phyloP scores from a whole-genome alignment of 345 rosid species.

The Eucalyptus albens region DNA sequence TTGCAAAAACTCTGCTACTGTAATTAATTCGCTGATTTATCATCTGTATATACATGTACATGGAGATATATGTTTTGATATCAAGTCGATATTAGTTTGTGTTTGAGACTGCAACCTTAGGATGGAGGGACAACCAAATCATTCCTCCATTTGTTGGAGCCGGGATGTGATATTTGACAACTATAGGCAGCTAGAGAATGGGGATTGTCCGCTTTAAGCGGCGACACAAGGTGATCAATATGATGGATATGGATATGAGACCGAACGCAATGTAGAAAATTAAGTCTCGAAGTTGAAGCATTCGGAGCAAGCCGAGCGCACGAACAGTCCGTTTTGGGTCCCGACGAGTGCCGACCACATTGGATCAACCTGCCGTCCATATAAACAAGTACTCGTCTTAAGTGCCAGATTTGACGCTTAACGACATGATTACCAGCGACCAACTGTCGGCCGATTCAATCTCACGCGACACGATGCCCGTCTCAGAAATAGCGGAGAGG shows the following conservation, averaged over 20 bases:
- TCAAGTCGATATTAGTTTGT: not conserved
- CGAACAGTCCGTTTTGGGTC: not conserved
- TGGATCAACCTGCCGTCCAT: not conserved
- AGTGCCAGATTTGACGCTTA: not conserved
- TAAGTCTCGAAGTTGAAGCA: not conserved
- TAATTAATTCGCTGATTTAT: not conserved
- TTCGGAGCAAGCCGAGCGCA: not conserved
- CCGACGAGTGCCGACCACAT: not conserved
- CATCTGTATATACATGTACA: not conserved
- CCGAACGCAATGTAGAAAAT: not conserved
- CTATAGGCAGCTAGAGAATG: not conserved
- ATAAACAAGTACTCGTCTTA: not conserved
- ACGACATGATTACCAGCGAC: not conserved
- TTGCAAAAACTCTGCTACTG: not conserved
- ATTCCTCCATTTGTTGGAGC: not conserved
- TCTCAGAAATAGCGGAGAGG: not conserved
- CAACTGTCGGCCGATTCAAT: not conserved
- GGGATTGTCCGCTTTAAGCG: not conserved
- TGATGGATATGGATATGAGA: not conserved
- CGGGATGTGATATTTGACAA: not conserved
- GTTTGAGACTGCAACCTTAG: not conserved
- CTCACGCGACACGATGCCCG: not conserved
- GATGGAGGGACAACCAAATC: not conserved
- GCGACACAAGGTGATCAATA: not conserved
- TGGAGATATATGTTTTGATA: not conserved